These are phyloP conservation scores for Plasmodium berghei DNA, from an alignment of 169 alveolate species.

Conservation along the genomic window DNA sequence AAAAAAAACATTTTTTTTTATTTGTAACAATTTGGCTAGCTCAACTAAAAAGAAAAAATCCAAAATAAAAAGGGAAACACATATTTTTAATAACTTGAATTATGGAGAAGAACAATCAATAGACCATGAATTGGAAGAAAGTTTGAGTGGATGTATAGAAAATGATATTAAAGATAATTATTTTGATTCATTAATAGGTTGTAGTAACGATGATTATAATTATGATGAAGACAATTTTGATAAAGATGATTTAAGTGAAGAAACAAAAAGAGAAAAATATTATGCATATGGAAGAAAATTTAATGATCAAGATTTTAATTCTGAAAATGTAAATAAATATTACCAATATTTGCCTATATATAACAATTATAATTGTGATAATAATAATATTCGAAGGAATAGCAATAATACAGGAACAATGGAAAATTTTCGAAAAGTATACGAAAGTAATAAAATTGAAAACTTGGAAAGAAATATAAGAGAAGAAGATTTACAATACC, in stretches of 20 bases:
- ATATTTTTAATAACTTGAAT: conserved; percentile 1
- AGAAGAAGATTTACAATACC: conserved; percentile 77
- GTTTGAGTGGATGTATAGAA: conserved; percentile 59
- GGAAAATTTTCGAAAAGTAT: conserved; percentile 25
- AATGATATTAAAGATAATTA: conserved; percentile 40
- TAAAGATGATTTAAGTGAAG: conserved; percentile 57
- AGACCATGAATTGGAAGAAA: conserved; percentile 67
- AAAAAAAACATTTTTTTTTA: conserved; percentile 1
- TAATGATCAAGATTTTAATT: conserved; percentile 34
- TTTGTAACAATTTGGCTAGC: conserved; percentile 4
- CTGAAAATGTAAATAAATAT: conserved; percentile 34
- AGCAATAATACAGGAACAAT: not conserved
- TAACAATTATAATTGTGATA: not conserved
- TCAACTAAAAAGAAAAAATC: conserved; percentile 1
- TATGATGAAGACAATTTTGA: conserved; percentile 47
- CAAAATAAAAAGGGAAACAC: not conserved
- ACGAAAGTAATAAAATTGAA: conserved; percentile 55
- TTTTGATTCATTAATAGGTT: conserved; percentile 33
- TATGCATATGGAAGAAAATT: conserved; percentile 34
- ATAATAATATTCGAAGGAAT: conserved; percentile 2
- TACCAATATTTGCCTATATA: conserved; percentile 56
- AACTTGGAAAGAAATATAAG: conserved; percentile 77
- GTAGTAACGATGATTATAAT: conserved; percentile 32
- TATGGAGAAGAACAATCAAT: conserved; percentile 8
- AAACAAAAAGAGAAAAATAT: conserved; percentile 61